phyloP scores from a whole-genome alignment of 768 basidiomycete species.

The Amanita exitialis region DNA sequence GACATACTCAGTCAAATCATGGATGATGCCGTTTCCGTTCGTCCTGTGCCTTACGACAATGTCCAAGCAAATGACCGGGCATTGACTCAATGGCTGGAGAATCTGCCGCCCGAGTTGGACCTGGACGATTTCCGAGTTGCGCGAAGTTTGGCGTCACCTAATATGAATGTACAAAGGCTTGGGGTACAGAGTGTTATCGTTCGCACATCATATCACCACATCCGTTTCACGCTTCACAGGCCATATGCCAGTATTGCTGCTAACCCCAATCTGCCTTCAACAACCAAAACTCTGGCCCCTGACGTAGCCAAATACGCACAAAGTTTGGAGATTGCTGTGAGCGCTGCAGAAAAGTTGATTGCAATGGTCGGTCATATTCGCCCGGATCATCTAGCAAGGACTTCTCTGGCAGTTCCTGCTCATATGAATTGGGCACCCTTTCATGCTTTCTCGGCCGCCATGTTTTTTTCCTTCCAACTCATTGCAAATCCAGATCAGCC shows the following conservation, averaged over 20 bases:
- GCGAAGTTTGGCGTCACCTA: constrained; percentile 56
- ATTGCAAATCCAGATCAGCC: constrained; percentile 74
- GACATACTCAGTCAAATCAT: constrained; percentile 78
- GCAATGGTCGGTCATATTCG: constrained; percentile 68
- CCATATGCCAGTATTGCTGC: constrained; percentile 48
- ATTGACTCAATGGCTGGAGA: constrained; percentile 66
- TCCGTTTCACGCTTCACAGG: constrained; percentile 77
- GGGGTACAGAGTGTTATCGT: constrained; percentile 80
- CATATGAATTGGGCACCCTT: constrained; percentile 82
- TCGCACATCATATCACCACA: constrained; percentile 69
- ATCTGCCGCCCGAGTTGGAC: constrained; percentile 63
- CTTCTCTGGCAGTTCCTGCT: constrained; percentile 62
- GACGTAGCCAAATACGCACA: constrained; percentile 38
- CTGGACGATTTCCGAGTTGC: constrained; percentile 71
- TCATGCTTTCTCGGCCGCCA: constrained; percentile 78
- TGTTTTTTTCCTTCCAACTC: constrained; percentile 89
- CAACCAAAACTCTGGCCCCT: constrained; percentile 17
- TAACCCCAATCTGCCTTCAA: constrained; percentile 15
- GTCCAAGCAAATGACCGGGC: constrained; percentile 65
- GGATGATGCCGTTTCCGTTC: constrained; percentile 74
- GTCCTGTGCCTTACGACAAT: constrained; percentile 68
- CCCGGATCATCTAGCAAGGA: constrained; percentile 65
- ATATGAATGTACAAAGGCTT: constrained; percentile 47
- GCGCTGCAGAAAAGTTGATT: constrained; percentile 70
- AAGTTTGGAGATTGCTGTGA: constrained; percentile 65